These are phyloP conservation scores for Acer negundo DNA, from an alignment of 345 rosid genomes.

Conservation along the genomic window DNA sequence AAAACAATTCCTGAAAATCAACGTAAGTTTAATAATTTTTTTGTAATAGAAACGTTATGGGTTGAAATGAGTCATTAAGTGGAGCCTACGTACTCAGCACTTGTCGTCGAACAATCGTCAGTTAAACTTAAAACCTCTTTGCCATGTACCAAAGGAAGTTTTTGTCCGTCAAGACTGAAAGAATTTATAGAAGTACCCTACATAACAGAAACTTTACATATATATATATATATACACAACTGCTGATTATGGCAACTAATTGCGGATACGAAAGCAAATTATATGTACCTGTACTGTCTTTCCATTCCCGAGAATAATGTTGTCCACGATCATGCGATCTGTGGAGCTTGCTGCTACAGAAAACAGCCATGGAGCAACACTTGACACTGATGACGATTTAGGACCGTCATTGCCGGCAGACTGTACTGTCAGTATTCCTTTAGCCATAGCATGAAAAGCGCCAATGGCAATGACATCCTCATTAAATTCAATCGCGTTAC, in stretches of 20 bases:
- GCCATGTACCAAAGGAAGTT: constrained; percentile 36
- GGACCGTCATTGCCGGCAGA: constrained; percentile 44
- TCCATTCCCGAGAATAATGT: constrained; percentile 44
- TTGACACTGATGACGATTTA: fast-evolving
- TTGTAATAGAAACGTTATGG: no score
- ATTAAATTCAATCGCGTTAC: fast-evolving
- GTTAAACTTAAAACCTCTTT: not conserved
- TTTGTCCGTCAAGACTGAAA: constrained; percentile 30
- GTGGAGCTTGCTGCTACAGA: constrained; percentile 49
- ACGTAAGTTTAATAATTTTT: not conserved
- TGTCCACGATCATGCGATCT: constrained; percentile 38
- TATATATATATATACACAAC: no score
- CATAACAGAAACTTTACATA: not conserved
- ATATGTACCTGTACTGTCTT: constrained; percentile 37
- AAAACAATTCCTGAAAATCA: constrained; percentile 32
- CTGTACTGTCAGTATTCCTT: constrained; percentile 45
- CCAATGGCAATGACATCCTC: constrained; percentile 38
- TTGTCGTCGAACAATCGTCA: not conserved
- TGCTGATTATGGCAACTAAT: no score
- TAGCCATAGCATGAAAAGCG: constrained; percentile 51
- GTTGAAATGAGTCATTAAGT: not conserved
- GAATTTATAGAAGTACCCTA: constrained; percentile 44
- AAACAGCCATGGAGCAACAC: constrained; percentile 52
- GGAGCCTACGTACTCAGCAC: constrained; percentile 32
- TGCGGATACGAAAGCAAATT: not conserved